Evolutionary conservation across 2,329 filamentous ascomycete species (phyloP).

Genomic region (Arthrobotrys entomopaga): DNA sequence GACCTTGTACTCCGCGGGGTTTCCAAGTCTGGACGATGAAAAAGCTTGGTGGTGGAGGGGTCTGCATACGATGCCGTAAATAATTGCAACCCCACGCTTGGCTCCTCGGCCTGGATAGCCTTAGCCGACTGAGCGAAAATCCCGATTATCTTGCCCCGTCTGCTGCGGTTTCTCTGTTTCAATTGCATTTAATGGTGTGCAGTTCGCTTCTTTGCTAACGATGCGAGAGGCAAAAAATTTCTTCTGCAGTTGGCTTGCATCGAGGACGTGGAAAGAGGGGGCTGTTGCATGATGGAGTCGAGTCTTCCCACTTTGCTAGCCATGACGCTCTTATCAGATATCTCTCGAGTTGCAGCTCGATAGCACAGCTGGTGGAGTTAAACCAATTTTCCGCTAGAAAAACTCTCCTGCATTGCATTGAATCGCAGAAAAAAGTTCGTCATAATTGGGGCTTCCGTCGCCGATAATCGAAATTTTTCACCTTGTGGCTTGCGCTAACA

Average conservation of each 20-base stretch:
- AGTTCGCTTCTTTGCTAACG: slow-evolving; percentile 26
- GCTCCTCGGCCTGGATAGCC: slow-evolving; percentile 15
- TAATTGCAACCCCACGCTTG: slow-evolving; percentile 34
- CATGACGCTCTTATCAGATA: too few relatives aligned
- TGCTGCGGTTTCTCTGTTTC: slow-evolving; percentile 22
- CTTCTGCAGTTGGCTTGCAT: slow-evolving; percentile 21
- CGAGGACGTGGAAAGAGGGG: slow-evolving; percentile 25
- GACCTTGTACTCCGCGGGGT: slow-evolving; percentile 47
- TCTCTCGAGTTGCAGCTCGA: not conserved
- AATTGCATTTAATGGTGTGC: slow-evolving; percentile 12
- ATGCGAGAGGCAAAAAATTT: slow-evolving; percentile 24
- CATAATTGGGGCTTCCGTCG: slow-evolving; percentile 28
- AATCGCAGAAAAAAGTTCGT: slow-evolving; percentile 3
- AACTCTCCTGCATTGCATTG: too few relatives aligned
- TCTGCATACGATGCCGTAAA: slow-evolving; percentile 22
- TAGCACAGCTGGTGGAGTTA: not conserved
- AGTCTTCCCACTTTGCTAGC: slow-evolving; percentile 11
- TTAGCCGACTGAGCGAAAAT: slow-evolving; percentile 45
- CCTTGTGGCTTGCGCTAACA: slow-evolving; percentile 36
- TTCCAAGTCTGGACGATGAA: slow-evolving; percentile 44
- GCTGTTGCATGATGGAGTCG: not conserved
- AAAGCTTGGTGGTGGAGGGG: slow-evolving; percentile 54
- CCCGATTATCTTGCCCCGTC: slow-evolving; percentile 34
- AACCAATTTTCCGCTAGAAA: slow-evolving; percentile 9
- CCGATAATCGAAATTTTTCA: slow-evolving; percentile 45